A percentile compares a stretch with the other conserved stretches of the same genome.
Conservation (phyloP, 23 red algal species). For the Pyropia yezoensis region DNA sequence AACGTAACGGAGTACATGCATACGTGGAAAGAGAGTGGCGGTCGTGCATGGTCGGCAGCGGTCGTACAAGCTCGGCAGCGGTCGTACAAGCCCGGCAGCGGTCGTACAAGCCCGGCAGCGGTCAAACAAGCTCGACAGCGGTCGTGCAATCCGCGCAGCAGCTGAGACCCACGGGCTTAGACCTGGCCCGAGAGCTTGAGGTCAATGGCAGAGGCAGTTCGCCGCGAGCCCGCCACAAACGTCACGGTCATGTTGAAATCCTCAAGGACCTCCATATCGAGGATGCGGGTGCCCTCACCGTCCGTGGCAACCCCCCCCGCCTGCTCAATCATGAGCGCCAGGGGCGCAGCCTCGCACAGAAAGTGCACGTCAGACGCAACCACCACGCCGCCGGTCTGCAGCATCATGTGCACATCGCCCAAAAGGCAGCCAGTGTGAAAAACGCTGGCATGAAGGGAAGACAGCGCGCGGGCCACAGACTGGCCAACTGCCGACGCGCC, state of each 20-base stretch:
- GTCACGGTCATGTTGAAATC: conserved; percentile 47
- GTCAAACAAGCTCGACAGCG: no score
- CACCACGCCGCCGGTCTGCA: conserved; percentile 80
- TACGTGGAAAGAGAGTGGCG: no score
- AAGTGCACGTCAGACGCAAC: conserved; percentile 66
- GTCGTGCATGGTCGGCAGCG: no score
- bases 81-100: no score
- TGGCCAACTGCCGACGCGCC: conserved; percentile 8
- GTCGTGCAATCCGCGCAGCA: no score
- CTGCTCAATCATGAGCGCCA: conserved; percentile 90
- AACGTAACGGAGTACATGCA: no score
- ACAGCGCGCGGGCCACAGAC: conserved; percentile 14
- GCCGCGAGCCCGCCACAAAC: conserved; percentile 16
- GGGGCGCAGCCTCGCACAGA: conserved; percentile 89
- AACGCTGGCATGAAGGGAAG: conserved; percentile 36
- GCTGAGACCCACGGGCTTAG: no score
- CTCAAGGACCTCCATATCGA: conserved; percentile 64
- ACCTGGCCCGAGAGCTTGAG: no score
- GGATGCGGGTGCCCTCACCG: conserved; percentile 51
- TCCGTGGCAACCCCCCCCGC: conserved; percentile 69
- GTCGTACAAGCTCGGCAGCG: no score
- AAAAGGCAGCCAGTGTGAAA: conserved; percentile 66
- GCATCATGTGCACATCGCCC: conserved; percentile 54
- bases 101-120: no score
- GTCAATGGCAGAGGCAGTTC: conserved; percentile 1